Conservation (phyloP, 495 filamentous ascomycete species). For the Xylaria castorea region DNA sequence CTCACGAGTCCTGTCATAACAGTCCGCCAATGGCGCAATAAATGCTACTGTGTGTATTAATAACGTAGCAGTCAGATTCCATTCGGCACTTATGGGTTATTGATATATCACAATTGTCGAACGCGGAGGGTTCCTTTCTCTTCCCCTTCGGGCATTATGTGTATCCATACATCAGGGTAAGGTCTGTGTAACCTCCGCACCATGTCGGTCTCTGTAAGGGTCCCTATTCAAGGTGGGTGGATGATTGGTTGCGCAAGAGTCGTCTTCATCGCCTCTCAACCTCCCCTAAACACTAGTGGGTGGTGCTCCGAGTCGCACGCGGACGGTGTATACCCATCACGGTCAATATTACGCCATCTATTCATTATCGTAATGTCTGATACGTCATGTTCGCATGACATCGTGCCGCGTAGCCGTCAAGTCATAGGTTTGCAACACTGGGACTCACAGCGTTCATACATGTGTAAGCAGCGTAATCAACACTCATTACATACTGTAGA, state of each 20-base stretch:
- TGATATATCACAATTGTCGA: constrained; percentile 20
- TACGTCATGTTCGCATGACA: constrained; percentile 5
- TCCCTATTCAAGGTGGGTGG: neutral
- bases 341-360: neutral
- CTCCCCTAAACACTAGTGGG: neutral
- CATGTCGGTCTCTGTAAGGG: neutral
- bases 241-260: neutral
- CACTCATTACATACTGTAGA: neutral
- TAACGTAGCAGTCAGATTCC: constrained; percentile 16
- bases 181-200: neutral
- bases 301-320: neutral
- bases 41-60: neutral
- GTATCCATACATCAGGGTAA: neutral
- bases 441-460: neutral
- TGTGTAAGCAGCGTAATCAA: neutral
- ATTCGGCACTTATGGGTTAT: constrained; percentile 9
- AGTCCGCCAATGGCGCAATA: neutral
- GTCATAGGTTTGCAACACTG: neutral
- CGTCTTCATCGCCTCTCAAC: neutral
- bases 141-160: neutral
- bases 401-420: constrained; percentile 1
- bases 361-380: constrained; percentile 20
- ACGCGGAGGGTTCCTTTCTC: constrained; percentile 2
- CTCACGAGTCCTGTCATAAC: neutral
- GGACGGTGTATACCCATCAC: neutral